Conservation (phyloP, 371 early-diverging fungal genomes). For the Nematocida major region DNA sequence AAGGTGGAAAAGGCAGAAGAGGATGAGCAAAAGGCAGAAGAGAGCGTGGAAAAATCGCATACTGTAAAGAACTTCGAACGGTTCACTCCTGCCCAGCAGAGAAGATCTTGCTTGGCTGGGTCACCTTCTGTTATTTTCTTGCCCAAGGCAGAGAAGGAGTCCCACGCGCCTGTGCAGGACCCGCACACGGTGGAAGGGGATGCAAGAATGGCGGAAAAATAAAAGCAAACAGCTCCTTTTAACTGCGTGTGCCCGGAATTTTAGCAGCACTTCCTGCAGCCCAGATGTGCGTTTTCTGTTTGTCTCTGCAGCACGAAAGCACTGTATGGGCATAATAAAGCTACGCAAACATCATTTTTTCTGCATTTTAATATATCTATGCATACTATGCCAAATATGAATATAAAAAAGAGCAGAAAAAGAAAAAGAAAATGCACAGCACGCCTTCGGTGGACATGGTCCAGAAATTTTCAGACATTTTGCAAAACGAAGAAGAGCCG, state of each 20-base stretch:
- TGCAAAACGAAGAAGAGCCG: slow-evolving; percentile 9
- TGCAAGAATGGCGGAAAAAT: not conserved
- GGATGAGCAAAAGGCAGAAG: not conserved
- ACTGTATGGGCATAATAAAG: not conserved
- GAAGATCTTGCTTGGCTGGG: slow-evolving; percentile 19
- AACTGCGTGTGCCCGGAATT: no score
- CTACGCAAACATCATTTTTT: not conserved
- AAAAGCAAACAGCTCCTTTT: slow-evolving; percentile 1
- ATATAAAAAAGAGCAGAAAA: no score
- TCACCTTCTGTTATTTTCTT: slow-evolving; percentile 40
- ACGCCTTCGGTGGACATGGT: not conserved
- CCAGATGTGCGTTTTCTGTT: not conserved
- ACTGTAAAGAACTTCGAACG: slow-evolving; percentile 36
- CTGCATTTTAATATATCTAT: no score
- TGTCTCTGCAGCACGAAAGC: no score
- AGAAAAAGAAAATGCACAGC: no score
- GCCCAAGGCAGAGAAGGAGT: not conserved
- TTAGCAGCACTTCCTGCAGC: no score
- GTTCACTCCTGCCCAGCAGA: slow-evolving; percentile 24
- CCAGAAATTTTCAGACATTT: slow-evolving; percentile 6
- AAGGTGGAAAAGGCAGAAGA: slow-evolving; percentile 10
- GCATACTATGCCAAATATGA: no score
- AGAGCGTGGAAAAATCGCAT: slow-evolving; percentile 34
- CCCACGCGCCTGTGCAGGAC: not conserved
- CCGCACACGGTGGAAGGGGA: not conserved